phyloP scores from a whole-genome alignment of 768 basidiomycete species.

The Psilocybe subaeruginosa region DNA sequence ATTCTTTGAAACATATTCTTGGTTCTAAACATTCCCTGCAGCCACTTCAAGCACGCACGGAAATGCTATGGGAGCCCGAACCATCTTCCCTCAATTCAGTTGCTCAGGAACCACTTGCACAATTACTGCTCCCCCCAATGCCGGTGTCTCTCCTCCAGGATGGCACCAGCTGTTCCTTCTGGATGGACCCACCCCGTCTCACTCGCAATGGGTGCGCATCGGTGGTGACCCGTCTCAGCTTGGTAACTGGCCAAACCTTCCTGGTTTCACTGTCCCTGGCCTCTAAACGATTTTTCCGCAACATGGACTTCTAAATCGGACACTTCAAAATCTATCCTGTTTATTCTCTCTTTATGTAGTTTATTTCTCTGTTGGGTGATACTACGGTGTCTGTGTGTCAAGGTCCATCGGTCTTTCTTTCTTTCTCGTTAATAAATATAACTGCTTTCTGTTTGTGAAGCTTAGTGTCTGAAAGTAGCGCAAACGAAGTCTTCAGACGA shows the following conservation, averaged over 20 bases:
- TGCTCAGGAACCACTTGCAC: conserved; percentile 74
- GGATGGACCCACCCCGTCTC: conserved; percentile 79
- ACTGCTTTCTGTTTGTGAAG: not conserved
- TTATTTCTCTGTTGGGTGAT: not conserved
- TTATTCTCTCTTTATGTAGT: conserved; percentile 12
- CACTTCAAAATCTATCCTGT: not conserved
- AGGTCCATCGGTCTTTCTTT: not conserved
- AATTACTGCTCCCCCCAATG: conserved; percentile 77
- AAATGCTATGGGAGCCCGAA: conserved; percentile 74
- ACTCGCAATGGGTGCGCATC: conserved; percentile 75
- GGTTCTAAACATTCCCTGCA: conserved; percentile 21
- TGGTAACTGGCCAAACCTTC: conserved; percentile 74
- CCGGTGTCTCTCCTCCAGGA: conserved; percentile 68
- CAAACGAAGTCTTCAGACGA: not conserved
- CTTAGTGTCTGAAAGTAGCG: not conserved
- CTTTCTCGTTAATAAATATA: not conserved
- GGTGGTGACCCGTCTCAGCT: conserved; percentile 73
- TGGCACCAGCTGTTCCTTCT: conserved; percentile 80
- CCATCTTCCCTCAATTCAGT: conserved; percentile 73
- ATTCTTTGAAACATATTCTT: not conserved
- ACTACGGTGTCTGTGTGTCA: not conserved
- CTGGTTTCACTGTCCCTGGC: conserved; percentile 72
- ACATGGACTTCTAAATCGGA: conserved; percentile 4
- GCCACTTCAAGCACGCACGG: conserved; percentile 80
- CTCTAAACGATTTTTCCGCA: conserved; percentile 28